These are phyloP conservation scores for Singerocomus rubriflavus DNA, from an alignment of 1,284 basidiomycete species.

Conservation along the genomic window DNA sequence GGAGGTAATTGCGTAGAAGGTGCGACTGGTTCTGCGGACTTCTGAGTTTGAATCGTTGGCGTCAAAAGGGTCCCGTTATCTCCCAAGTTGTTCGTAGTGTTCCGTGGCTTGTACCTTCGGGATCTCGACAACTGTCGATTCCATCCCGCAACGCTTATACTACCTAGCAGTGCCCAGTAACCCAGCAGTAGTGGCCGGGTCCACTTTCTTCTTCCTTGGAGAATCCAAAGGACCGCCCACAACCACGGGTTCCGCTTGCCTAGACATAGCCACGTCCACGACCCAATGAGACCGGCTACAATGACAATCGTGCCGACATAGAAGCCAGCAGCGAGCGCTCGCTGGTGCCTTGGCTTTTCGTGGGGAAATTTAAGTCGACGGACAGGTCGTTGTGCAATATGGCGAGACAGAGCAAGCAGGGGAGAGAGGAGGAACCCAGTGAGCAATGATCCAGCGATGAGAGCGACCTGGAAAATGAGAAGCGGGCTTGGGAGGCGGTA, in stretches of 20 bases:
- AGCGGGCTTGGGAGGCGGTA: conserved; percentile 93
- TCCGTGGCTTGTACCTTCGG: conserved; percentile 58
- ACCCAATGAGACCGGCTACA: conserved; percentile 82
- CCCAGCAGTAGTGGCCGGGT: conserved; percentile 75
- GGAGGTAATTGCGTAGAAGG: conserved; percentile 23
- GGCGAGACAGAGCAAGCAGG: conserved; percentile 87
- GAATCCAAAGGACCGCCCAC: conserved; percentile 75
- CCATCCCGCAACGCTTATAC: conserved; percentile 90
- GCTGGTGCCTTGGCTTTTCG: conserved; percentile 83
- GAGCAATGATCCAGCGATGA: conserved; percentile 90
- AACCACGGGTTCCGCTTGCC: conserved; percentile 85
- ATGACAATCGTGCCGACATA: conserved; percentile 78
- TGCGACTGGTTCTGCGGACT: conserved; percentile 20
- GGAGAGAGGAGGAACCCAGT: conserved; percentile 95
- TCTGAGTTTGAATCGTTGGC: conserved; percentile 23
- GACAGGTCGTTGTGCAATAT: conserved; percentile 88
- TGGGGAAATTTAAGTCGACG: conserved; percentile 87
- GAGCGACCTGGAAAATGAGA: conserved; percentile 88
- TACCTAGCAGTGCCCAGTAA: conserved; percentile 85
- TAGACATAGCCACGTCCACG: conserved; percentile 91
- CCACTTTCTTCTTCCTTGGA: conserved; percentile 79
- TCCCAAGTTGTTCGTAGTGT: conserved; percentile 28
- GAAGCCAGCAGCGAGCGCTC: conserved; percentile 84
- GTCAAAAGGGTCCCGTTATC: conserved; percentile 36
- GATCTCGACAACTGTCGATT: conserved; percentile 81